Evolutionary conservation across 495 filamentous ascomycete genomes (phyloP).

Genomic region (Melanomma pulvis-pyrius): DNA sequence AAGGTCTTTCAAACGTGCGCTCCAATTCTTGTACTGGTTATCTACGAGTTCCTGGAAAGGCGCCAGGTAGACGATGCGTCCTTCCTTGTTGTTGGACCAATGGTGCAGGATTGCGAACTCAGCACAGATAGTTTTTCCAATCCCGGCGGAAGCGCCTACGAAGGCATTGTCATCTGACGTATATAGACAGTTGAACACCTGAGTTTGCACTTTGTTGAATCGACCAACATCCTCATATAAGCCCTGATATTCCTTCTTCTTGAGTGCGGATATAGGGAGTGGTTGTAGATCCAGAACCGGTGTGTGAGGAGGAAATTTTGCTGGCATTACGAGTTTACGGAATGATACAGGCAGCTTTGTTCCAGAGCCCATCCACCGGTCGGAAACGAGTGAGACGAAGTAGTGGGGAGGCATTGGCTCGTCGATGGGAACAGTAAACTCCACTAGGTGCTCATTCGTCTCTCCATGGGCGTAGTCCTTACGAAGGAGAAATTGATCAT

Average conservation of each 20-base stretch:
- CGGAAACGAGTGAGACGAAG: conserved; percentile 91
- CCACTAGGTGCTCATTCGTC: conserved; percentile 92
- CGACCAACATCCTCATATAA: conserved; percentile 84
- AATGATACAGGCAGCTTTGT: conserved; percentile 92
- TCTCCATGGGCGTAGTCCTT: conserved; percentile 79
- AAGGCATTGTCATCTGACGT: conserved; percentile 91
- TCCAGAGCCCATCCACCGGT: conserved; percentile 98
- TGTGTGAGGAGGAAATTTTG: conserved; percentile 94
- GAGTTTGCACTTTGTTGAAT: conserved; percentile 98
- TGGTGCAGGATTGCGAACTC: conserved; percentile 90
- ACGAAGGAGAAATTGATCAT: conserved; percentile 91
- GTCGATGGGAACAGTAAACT: conserved; percentile 94
- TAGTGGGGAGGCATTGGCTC: conserved; percentile 99
- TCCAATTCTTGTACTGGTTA: conserved; percentile 77
- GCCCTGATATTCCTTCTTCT: conserved; percentile 76
- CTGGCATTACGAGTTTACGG: conserved; percentile 88
- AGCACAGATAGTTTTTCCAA: conserved; percentile 94
- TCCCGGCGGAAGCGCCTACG: conserved; percentile 84
- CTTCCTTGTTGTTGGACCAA: conserved; percentile 71
- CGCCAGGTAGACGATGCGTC: conserved; percentile 90
- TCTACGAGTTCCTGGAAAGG: conserved; percentile 96
- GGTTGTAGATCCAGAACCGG: conserved; percentile 88
- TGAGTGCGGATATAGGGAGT: conserved; percentile 82
- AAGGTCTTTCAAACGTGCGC: conserved; percentile 69
- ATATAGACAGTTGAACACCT: conserved; percentile 92